These are phyloP conservation scores for Fusarium sp. DNA, from an alignment of 2,329 filamentous ascomycete genomes.

Conservation along the genomic window DNA sequence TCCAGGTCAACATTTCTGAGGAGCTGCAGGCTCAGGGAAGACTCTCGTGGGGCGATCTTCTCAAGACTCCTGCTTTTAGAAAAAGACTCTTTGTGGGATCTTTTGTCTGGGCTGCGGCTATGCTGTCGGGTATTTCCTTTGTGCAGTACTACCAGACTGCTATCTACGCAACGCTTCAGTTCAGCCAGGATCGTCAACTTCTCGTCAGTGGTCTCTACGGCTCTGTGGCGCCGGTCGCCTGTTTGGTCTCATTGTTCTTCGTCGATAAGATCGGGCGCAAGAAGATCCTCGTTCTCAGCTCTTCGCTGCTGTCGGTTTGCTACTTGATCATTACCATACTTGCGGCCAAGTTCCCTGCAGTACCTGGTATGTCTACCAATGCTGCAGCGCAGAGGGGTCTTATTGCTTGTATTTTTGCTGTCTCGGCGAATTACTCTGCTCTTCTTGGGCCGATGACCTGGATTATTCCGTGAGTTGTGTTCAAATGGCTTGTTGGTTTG, in stretches of 20 bases:
- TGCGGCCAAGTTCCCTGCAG: conserved; percentile 54
- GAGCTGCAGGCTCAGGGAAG: conserved; percentile 47
- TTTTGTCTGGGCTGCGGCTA: conserved; percentile 58
- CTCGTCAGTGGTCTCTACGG: conserved; percentile 58
- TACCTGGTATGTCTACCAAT: conserved; percentile 54
- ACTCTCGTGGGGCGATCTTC: conserved; percentile 53
- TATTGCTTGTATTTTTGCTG: conserved; percentile 57
- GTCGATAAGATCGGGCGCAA: conserved; percentile 55
- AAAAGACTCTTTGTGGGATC: conserved; percentile 56
- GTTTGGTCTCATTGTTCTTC: conserved; percentile 56
- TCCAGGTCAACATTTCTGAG: conserved; percentile 55
- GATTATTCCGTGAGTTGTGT: conserved; percentile 56
- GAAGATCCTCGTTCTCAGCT: conserved; percentile 55
- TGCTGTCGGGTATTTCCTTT: conserved; percentile 59
- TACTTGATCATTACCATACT: conserved; percentile 58
- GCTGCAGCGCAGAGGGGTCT: conserved; percentile 55
- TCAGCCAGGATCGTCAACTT: conserved; percentile 53
- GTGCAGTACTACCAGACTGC: conserved; percentile 60
- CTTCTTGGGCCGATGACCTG: conserved; percentile 58
- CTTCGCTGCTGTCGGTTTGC: conserved; percentile 53
- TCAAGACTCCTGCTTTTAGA: conserved; percentile 53
- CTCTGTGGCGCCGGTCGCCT: conserved; percentile 55
- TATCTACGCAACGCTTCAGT: conserved; percentile 58
- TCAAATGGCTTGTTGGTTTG: fast-evolving
- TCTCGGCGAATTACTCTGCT: conserved; percentile 54